Conservation (phyloP, 2,329 filamentous ascomycete genomes). For the Talaromyces rugulosus region DNA sequence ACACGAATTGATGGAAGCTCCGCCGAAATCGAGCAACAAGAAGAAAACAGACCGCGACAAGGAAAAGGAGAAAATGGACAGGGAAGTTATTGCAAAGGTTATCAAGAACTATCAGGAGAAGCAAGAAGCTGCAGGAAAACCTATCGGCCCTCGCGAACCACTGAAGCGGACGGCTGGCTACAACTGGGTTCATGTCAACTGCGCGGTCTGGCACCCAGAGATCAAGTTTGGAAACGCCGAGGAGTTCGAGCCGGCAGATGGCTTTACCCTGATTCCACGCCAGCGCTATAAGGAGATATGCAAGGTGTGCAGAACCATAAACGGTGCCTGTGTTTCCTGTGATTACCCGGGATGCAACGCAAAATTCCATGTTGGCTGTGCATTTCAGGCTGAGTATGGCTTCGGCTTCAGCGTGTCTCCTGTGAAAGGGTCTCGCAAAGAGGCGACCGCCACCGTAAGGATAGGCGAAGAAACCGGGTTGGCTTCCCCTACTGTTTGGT, state of each 20-base stretch:
- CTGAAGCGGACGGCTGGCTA: slow-evolving; percentile 93
- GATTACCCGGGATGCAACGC: slow-evolving; percentile 52
- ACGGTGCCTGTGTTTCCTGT: slow-evolving; percentile 79
- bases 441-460: slow-evolving; percentile 73
- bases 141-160: slow-evolving; percentile 78
- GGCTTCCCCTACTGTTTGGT: slow-evolving; percentile 87
- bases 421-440: slow-evolving; percentile 81
- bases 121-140: slow-evolving; percentile 80
- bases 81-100: slow-evolving; percentile 73
- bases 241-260: slow-evolving; percentile 80
- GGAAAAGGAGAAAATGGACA: slow-evolving; percentile 81
- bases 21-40: slow-evolving; percentile 66
- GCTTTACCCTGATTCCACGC: slow-evolving; percentile 75
- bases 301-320: slow-evolving; percentile 71
- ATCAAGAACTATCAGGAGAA: slow-evolving; percentile 77
- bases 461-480: slow-evolving; percentile 75
- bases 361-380: slow-evolving; percentile 83
- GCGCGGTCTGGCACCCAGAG: slow-evolving; percentile 86
- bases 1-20: slow-evolving; percentile 77
- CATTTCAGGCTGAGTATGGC: slow-evolving; percentile 73
- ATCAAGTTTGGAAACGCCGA: slow-evolving; percentile 86
- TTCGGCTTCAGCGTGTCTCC: slow-evolving; percentile 89
- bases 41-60: slow-evolving; percentile 92
- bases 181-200: slow-evolving; percentile 96
- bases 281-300: slow-evolving; percentile 72